A percentile compares a stretch with the other conserved stretches of the same genome.
phyloP scores from a whole-genome alignment of 2,329 filamentous ascomycete species.

The Herpomyces periplanetae region DNA sequence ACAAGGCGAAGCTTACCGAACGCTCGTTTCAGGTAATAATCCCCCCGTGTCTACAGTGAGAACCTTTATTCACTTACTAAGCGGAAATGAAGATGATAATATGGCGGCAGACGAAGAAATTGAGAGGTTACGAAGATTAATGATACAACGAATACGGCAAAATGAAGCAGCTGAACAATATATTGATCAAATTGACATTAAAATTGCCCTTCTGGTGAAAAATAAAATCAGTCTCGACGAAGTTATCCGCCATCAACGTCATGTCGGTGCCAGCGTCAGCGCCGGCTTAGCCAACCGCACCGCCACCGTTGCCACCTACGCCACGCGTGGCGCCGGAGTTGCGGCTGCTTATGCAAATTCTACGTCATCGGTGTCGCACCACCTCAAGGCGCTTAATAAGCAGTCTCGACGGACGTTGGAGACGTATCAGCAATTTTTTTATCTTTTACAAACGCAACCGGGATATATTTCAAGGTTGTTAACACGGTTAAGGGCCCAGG shows the following conservation, averaged over 20 bases:
- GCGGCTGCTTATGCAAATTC: no score
- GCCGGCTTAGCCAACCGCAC: slow-evolving; percentile 51
- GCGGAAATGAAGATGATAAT: slow-evolving; percentile 92
- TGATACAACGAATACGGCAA: slow-evolving; percentile 81
- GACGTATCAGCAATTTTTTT: slow-evolving; percentile 88
- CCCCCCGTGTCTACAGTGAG: slow-evolving; percentile 86
- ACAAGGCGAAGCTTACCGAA: slow-evolving; percentile 92
- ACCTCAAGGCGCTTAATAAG: slow-evolving; percentile 89
- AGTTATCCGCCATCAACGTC: slow-evolving; percentile 80
- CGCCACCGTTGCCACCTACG: no score
- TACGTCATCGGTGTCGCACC: slow-evolving; percentile 58
- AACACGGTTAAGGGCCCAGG: slow-evolving; percentile 39
- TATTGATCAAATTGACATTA: slow-evolving; percentile 91
- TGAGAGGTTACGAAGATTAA: slow-evolving; percentile 65
- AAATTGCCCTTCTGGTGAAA: slow-evolving; percentile 87
- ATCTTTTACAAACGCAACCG: slow-evolving; percentile 77
- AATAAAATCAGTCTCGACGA: slow-evolving; percentile 98
- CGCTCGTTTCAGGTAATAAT: slow-evolving; percentile 73
- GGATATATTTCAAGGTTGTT: slow-evolving; percentile 74
- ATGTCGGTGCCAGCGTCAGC: slow-evolving; percentile 61
- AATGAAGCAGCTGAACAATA: slow-evolving; percentile 94
- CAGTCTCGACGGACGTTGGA: slow-evolving; percentile 78
- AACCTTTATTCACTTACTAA: slow-evolving; percentile 85
- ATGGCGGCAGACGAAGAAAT: slow-evolving; percentile 99
- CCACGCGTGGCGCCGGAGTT: no score